Percentiles rank a stretch among this genome's conserved stretches.
Evolutionary conservation across 257 asterid species (phyloP).

Genomic region (Solanum chilense): DNA sequence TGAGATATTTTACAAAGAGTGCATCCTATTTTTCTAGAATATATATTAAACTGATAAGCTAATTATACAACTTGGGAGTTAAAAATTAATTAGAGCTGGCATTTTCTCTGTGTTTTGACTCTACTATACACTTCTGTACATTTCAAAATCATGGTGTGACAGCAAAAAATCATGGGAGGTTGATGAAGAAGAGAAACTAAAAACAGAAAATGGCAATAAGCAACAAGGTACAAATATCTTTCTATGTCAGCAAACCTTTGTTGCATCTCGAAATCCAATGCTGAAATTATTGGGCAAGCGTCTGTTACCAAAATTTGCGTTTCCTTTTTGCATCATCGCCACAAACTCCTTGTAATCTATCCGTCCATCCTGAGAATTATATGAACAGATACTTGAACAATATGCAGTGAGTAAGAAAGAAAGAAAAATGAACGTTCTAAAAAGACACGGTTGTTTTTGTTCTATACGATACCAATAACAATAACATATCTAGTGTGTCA

Average conservation of each 20-base stretch:
- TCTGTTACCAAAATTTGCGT: neutral
- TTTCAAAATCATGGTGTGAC: neutral
- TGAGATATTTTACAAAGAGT: neutral
- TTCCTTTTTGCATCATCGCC: conserved; percentile 23
- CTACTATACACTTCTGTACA: neutral
- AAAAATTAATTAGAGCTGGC: neutral
- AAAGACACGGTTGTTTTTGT: neutral
- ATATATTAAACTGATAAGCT: neutral
- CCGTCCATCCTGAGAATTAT: conserved; percentile 13
- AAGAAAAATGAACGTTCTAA: neutral
- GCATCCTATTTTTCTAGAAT: neutral
- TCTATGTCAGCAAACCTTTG: conserved; percentile 2
- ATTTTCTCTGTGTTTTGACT: neutral
- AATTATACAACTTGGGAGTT: neutral
- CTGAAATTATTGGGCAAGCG: neutral
- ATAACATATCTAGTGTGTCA: neutral
- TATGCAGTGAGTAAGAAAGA: neutral
- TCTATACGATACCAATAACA: neutral
- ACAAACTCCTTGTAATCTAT: conserved; percentile 21
- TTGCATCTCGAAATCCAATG: conserved; percentile 5
- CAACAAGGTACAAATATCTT: neutral
- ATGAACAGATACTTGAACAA: neutral
- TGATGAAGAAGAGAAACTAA: neutral
- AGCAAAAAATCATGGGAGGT: neutral
- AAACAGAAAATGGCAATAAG: neutral